Evolutionary conservation across 2,329 filamentous ascomycete genomes (phyloP).

Genomic region (Ascochyta clinopodiicola): DNA sequence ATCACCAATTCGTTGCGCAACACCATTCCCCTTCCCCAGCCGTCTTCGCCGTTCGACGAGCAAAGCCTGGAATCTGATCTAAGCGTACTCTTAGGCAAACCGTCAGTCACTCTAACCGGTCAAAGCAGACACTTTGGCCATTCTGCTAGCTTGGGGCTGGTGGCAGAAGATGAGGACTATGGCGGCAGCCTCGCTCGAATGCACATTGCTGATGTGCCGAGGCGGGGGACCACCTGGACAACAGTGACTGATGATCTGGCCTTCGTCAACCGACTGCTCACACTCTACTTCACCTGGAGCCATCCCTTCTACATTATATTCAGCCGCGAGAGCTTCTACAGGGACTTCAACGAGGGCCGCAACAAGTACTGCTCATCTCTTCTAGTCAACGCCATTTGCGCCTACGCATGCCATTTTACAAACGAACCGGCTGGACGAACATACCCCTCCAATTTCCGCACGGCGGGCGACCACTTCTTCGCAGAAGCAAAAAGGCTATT

Average conservation of each 20-base stretch:
- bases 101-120: conserved; percentile 40
- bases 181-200: conserved; percentile 22
- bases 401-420: conserved; percentile 73
- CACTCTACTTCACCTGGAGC: conserved; percentile 73
- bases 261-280: conserved; percentile 68
- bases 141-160: conserved; percentile 47
- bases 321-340: conserved; percentile 73
- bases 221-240: conserved; percentile 60
- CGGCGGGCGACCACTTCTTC: conserved; percentile 77
- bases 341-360: conserved; percentile 67
- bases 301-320: conserved; percentile 77
- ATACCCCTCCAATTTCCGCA: conserved; percentile 66
- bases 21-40: conserved; percentile 45
- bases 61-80: conserved; percentile 45
- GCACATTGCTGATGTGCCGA: conserved; percentile 21
- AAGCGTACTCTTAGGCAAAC: conserved; percentile 47
- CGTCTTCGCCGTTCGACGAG: conserved; percentile 28
- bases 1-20: conserved; percentile 51
- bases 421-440: conserved; percentile 68
- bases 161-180: conserved; percentile 45
- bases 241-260: conserved; percentile 63
- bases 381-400: conserved; percentile 69
- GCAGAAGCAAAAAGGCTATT: conserved; percentile 70
- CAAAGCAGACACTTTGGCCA: conserved; percentile 48
- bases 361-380: conserved; percentile 72